Percentiles rank a stretch among this genome's conserved stretches.
phyloP scores from a whole-genome alignment of 768 basidiomycete species.

The Brasilioporus rufonigricans region DNA sequence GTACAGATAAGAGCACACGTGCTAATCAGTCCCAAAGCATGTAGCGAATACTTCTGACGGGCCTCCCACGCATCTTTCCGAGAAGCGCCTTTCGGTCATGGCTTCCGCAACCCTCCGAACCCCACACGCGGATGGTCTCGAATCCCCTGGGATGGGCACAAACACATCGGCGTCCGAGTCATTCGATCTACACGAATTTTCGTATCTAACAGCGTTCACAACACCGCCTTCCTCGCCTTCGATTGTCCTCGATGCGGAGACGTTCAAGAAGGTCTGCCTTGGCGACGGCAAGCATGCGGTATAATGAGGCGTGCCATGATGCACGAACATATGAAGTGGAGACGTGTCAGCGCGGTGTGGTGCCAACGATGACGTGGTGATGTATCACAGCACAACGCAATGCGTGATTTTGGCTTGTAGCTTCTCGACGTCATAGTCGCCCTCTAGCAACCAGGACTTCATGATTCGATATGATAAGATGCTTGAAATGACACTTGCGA shows the following conservation, averaged over 20 bases:
- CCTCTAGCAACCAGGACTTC: constrained; percentile 12
- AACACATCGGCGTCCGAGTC: constrained; percentile 12
- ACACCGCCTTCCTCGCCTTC: constrained; percentile 31
- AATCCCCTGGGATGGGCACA: constrained; percentile 14
- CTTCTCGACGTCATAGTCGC: constrained; percentile 7
- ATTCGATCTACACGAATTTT: constrained; percentile 31
- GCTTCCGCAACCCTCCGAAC: constrained; percentile 10
- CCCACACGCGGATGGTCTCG: background rate
- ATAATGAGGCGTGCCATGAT: constrained; percentile 11
- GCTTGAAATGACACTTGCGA: background rate
- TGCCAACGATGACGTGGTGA: background rate
- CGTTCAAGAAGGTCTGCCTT: constrained; percentile 4
- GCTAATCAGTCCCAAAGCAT: constrained; percentile 9
- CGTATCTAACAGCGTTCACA: constrained; percentile 30
- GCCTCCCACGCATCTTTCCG: constrained; percentile 1
- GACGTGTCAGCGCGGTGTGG: constrained; percentile 6
- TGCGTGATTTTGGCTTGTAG: constrained; percentile 13
- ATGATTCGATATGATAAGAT: constrained; percentile 29
- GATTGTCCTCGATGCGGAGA: constrained; percentile 5
- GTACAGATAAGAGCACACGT: background rate
- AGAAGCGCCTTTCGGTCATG: constrained; percentile 3
- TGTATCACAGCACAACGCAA: constrained; percentile 1
- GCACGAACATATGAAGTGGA: too few relatives aligned
- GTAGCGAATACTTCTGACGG: background rate
- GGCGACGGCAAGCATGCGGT: constrained; percentile 11